Evolutionary conservation across 495 filamentous ascomycete species (phyloP).

Genomic region (Parachaetomium inaequale): DNA sequence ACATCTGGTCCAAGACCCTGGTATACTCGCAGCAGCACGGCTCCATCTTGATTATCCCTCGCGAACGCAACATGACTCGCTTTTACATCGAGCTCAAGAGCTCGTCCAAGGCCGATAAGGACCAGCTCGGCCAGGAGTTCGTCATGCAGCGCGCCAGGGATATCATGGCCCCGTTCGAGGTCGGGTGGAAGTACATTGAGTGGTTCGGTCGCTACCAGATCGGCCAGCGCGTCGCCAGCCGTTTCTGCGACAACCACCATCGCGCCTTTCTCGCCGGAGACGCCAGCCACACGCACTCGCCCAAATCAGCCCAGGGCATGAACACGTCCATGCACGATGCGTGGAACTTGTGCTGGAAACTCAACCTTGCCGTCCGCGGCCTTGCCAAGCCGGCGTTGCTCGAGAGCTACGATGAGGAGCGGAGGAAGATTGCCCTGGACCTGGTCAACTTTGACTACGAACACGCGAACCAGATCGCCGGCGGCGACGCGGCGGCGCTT

Average conservation of each 20-base stretch:
- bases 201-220: conserved; percentile 63
- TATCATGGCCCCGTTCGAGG: conserved; percentile 58
- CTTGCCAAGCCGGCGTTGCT: conserved; percentile 52
- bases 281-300: conserved; percentile 70
- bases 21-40: conserved; percentile 58
- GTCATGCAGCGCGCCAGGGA: conserved; percentile 61
- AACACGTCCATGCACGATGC: conserved; percentile 75
- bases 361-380: conserved; percentile 59
- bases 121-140: conserved; percentile 54
- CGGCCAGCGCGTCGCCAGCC: conserved; percentile 60
- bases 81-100: conserved; percentile 65
- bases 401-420: conserved; percentile 62
- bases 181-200: conserved; percentile 59
- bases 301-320: conserved; percentile 77
- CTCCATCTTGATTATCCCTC: conserved; percentile 64
- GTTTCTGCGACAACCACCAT: conserved; percentile 52
- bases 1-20: conserved; percentile 65
- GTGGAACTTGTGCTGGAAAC: conserved; percentile 75
- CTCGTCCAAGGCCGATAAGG: conserved; percentile 46
- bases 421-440: conserved; percentile 58
- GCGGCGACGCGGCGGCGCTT: conserved; percentile 53
- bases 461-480: conserved; percentile 56
- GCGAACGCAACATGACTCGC: conserved; percentile 63
- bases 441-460: conserved; percentile 65
- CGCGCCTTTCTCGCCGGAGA: conserved; percentile 71